Percentiles rank a stretch among this genome's conserved stretches.
Conservation (phyloP, 805 yeast genomes). For the Zygosaccharomyces pseudorouxii region DNA sequence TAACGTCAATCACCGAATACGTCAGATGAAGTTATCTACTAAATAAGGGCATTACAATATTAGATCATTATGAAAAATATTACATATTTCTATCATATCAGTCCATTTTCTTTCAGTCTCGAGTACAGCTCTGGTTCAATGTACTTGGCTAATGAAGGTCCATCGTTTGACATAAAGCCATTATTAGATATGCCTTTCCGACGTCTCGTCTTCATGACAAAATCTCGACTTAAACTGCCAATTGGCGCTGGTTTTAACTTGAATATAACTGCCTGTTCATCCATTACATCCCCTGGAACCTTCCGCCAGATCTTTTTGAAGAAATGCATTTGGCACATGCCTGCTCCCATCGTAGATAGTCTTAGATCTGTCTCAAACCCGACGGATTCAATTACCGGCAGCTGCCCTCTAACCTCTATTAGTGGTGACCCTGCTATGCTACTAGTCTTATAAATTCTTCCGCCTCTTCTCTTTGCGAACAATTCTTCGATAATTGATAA, state of each 20-base stretch:
- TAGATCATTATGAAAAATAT: background rate
- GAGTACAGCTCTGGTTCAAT: conserved; percentile 57
- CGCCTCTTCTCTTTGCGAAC: conserved; percentile 68
- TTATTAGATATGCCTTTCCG: conserved; percentile 82
- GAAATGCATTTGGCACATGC: conserved; percentile 62
- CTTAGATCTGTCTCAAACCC: conserved; percentile 88
- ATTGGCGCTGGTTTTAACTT: conserved; percentile 70
- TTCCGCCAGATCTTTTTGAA: conserved; percentile 55
- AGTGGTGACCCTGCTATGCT: conserved; percentile 75
- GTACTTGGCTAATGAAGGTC: conserved; percentile 50
- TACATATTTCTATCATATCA: conserved; percentile 19
- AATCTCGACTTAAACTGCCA: conserved; percentile 75
- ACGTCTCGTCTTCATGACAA: conserved; percentile 80
- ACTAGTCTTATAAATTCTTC: conserved; percentile 38
- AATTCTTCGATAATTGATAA: conserved; percentile 46
- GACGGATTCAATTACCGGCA: conserved; percentile 87
- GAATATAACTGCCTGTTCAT: conserved; percentile 56
- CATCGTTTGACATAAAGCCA: conserved; percentile 30
- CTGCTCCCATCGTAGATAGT: conserved; percentile 71
- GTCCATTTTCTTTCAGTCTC: conserved; percentile 49
- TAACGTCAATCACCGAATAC: background rate
- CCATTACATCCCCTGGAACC: conserved; percentile 92
- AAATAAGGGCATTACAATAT: background rate
- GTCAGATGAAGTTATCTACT: background rate
- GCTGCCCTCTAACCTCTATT: conserved; percentile 51